These are phyloP conservation scores for Colletotrichum truncatum DNA, from an alignment of 2,329 filamentous ascomycete species.

Conservation along the genomic window DNA sequence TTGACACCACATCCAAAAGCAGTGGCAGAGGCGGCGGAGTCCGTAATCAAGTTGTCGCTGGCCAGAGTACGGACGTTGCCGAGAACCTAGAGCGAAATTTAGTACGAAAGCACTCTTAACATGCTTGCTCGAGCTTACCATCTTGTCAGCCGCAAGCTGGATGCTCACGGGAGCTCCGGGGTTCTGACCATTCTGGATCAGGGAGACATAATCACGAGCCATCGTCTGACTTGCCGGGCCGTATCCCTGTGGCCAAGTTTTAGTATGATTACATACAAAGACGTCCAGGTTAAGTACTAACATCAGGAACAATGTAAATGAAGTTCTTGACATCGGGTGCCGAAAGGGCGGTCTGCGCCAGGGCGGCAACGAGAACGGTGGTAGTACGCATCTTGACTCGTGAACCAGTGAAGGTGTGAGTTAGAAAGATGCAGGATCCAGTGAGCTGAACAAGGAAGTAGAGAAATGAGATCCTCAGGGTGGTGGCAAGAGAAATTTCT, in stretches of 20 bases:
- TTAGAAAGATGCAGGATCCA: not conserved
- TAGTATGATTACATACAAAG: no score
- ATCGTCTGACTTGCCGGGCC: conserved; percentile 41
- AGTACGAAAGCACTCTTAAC: not conserved
- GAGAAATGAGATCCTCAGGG: not conserved
- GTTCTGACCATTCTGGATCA: conserved; percentile 34
- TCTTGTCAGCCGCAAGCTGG: conserved; percentile 33
- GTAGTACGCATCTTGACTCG: conserved; percentile 27
- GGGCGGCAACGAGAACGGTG: not conserved
- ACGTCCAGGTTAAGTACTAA: no score
- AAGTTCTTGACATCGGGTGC: conserved; percentile 38
- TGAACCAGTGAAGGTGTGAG: not conserved
- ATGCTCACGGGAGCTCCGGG: conserved; percentile 29
- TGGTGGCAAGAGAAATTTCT: not conserved
- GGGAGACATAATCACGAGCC: conserved; percentile 37
- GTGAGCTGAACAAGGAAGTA: not conserved
- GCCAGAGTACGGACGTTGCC: conserved; percentile 40
- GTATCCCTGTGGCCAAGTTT: no score
- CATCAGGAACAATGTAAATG: conserved; percentile 44
- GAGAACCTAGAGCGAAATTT: conserved; percentile 34
- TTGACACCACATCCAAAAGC: conserved; percentile 50
- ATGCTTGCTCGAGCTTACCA: conserved; percentile 15
- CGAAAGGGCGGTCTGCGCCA: conserved; percentile 19
- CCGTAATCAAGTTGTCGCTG: conserved; percentile 47
- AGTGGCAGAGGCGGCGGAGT: conserved; percentile 50